These are phyloP conservation scores for Hanseniaspora clermontiae DNA, from an alignment of 805 yeast species.

Conservation along the genomic window DNA sequence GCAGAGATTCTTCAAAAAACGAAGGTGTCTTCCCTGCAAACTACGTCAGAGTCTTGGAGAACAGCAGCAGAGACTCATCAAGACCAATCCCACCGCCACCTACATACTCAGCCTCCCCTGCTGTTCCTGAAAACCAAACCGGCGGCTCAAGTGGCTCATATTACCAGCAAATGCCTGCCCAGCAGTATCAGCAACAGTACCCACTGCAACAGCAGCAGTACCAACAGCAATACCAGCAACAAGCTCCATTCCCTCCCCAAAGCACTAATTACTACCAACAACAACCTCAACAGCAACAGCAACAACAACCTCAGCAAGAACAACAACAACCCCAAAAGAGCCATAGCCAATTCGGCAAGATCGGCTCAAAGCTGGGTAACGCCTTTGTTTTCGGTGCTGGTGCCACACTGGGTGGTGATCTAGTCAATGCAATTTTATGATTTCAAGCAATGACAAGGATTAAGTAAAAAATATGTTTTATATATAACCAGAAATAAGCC, in stretches of 20 bases:
- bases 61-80: slow-evolving; percentile 16
- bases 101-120: slow-evolving; percentile 13
- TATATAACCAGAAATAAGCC: neutral
- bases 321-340: slow-evolving; percentile 25
- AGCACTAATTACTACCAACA: slow-evolving; percentile 24
- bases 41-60: slow-evolving; percentile 44
- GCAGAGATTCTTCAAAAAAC: slow-evolving; percentile 38
- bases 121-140: neutral
- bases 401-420: slow-evolving; percentile 77
- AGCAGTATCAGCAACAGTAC: slow-evolving; percentile 17
- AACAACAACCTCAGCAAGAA: slow-evolving; percentile 27
- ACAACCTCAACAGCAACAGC: slow-evolving; percentile 26
- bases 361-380: slow-evolving; percentile 72
- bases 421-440: slow-evolving; percentile 61
- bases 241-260: slow-evolving; percentile 17
- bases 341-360: slow-evolving; percentile 33
- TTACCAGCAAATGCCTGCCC: slow-evolving; percentile 30
- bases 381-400: slow-evolving; percentile 97
- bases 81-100: slow-evolving; percentile 20
- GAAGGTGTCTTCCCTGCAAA: slow-evolving; percentile 85
- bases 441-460: neutral
- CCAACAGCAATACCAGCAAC: slow-evolving; percentile 27
- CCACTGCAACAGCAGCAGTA: slow-evolving; percentile 28
- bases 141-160: slow-evolving; percentile 17
- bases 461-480: neutral